Evolutionary conservation across 2,329 filamentous ascomycete genomes (phyloP).

Genomic region (Alternaria novae-zelandiae): DNA sequence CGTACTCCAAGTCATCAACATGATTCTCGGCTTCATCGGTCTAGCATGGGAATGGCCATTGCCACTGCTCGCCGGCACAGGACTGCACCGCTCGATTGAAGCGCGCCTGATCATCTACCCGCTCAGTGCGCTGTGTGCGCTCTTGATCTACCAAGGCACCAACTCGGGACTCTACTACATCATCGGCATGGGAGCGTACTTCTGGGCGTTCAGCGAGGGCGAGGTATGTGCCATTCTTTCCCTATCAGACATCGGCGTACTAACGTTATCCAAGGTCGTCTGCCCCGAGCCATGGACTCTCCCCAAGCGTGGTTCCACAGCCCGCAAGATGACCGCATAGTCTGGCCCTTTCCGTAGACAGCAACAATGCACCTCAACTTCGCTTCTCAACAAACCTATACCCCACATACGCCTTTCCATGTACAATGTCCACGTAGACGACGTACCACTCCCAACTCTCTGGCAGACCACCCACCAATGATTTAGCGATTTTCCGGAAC

Average conservation of each 20-base stretch:
- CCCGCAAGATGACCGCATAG: constrained; percentile 27
- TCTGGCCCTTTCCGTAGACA: background rate
- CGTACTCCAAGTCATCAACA: constrained; percentile 85
- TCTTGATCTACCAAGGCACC: constrained; percentile 88
- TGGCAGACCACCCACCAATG: constrained; percentile 1
- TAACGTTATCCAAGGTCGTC: constrained; percentile 48
- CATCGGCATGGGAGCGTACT: constrained; percentile 84
- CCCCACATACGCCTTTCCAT: background rate
- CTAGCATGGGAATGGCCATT: constrained; percentile 93
- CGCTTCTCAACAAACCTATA: constrained; percentile 10
- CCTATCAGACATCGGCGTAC: background rate
- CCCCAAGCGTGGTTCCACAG: constrained; percentile 51
- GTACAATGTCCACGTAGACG: constrained; percentile 10
- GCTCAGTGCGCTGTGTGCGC: constrained; percentile 73
- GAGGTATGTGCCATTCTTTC: constrained; percentile 69
- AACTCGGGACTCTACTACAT: constrained; percentile 93
- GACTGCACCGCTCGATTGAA: constrained; percentile 86
- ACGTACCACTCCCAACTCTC: constrained; percentile 1
- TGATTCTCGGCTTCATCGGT: constrained; percentile 78
- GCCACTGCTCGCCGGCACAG: constrained; percentile 72
- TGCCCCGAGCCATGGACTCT: constrained; percentile 59
- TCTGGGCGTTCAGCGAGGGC: constrained; percentile 96
- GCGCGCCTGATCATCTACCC: constrained; percentile 83
- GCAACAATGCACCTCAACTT: background rate
- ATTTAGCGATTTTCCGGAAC: constrained; percentile 8